Evolutionary conservation across 305 asterid species (phyloP).

Genomic region (Stenogyne calaminthoides): DNA sequence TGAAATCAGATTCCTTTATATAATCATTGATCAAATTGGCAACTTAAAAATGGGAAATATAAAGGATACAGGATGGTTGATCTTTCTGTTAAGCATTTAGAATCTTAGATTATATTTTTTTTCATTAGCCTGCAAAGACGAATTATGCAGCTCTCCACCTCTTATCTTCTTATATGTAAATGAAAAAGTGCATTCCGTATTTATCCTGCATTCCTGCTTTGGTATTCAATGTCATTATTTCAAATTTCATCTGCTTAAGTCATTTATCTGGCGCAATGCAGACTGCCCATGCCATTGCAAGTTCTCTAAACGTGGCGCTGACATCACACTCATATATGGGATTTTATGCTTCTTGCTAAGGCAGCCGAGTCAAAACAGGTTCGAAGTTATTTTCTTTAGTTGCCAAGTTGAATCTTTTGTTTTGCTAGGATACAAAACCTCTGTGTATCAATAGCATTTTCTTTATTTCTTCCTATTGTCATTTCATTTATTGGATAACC

Average conservation of each 20-base stretch:
- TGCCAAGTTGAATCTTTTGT: constrained; percentile 12
- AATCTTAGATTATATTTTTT: neutral
- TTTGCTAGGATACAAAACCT: constrained; percentile 12
- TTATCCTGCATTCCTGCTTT: neutral
- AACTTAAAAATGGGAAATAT: neutral
- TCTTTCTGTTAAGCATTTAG: neutral
- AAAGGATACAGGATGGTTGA: neutral
- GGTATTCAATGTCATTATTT: neutral
- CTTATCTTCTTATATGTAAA: neutral
- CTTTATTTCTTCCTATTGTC: constrained; percentile 7
- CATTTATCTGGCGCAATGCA: constrained; percentile 43
- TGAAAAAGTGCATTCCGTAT: neutral
- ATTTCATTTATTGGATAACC: constrained; percentile 21
- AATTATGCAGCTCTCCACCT: neutral
- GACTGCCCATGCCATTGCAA: constrained; percentile 77
- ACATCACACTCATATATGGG: constrained; percentile 88
- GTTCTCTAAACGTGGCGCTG: constrained; percentile 80
- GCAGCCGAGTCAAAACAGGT: constrained; percentile 87
- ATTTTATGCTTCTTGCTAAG: constrained; percentile 68
- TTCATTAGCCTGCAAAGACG: neutral
- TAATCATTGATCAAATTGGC: neutral
- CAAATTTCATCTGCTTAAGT: constrained; percentile 9
- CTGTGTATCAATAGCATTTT: constrained; percentile 3
- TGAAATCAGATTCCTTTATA: neutral
- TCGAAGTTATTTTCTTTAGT: constrained; percentile 20